Evolutionary conservation across 2,329 filamentous ascomycete species (phyloP), one percentile per base, ranked within the genome.

Genomic region (Epichloe baconii): DNA sequence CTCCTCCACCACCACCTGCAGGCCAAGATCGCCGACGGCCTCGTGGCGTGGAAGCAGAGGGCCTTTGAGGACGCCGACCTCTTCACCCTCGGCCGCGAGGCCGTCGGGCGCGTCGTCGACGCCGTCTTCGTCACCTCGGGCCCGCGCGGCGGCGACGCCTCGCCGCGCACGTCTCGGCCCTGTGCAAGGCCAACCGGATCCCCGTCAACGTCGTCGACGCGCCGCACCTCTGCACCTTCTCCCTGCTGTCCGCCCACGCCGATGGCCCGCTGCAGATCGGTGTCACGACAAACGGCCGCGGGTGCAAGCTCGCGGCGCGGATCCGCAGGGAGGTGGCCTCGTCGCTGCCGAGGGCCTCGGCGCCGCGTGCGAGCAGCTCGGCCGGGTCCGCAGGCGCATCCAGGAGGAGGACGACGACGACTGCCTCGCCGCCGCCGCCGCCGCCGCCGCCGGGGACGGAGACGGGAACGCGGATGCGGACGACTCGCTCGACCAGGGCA

Each of bases 251-350:
- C 23, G 94, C 88, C 7, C 83, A 97, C 66, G 82, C 79, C 50
- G 90, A 96, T 62, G 93, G 93, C 0, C 91, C 93, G 10, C 75
- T 98, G 41, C 93, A 97, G 64, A 85, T 98, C 54, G 93, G 93
- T 55, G 86, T 98, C 52, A 97, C 93, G 3, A 97, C 93, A 1
- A 96, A 94, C 53, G 91, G 93, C 19, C 84, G 86, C 59, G 93
- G 93, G 2, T 97, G 93, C 72, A 96, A 95, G 68, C 78, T 98
- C 34, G 88, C 93, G 5, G 88, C 88, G 10, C 79, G 93, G 26
- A 88, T 98, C 60, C 81, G 90, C 15, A 79, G 93, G 52, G 93
- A 97, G 61, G 86, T 98, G 54, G 86, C 88, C 2, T 78, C 89
- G 0, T 80, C 82, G 0, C 74, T 98, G 3, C 93, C 93, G 0